Evolutionary conservation across 1,284 basidiomycete species (phyloP), one percentile per base, ranked within the genome.

Genomic region (Cryptococcus maquisensis): DNA sequence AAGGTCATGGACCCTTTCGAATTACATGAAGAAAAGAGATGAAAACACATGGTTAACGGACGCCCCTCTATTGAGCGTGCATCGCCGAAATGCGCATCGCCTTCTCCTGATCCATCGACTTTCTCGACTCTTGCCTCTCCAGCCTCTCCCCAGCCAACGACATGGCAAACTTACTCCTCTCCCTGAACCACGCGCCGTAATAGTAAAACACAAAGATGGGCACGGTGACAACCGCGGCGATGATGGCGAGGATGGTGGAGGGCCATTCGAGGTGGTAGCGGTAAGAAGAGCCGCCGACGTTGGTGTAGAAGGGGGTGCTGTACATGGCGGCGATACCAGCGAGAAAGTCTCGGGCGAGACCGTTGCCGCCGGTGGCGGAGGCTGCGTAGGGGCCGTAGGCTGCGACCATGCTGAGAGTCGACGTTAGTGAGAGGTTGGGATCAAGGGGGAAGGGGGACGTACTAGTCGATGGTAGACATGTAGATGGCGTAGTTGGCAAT

Each of bases 201-300:
- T 55, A 70, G 61, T 78, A 78, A 67, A 79, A 78, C 37, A 79
- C 51, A 57, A 72, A 79, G 26, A 78, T 69, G 0, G 78, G 76
- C 28, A 78, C 70, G 6, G 68, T 68, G 8, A 78, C 69, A 38
- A 77, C 35, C 4, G 72, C 60, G 1, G 73, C 76, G 24, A 79
- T 57, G 63, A 70, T 70, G 26, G 66, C 73, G 3, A 79, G 63
- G 28, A 79, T 66, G 0, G 77, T 77, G 4, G 66, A 63, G 1
- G 75, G 75, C 70, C 73, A 78, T 54, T 76, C 74, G 24, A 75
- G 63, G 47, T 65, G 64, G 1, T 56, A 49, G 39, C 59, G 51
- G 36, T 61, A 63, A 2, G 46, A 50, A n/a, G 46, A 26, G 2
- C 65, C 62, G n/a, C 65, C 65, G 26, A 70, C 44, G 43, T 70